Evolutionary conservation across 768 basidiomycete genomes (phyloP), one percentile per base, ranked within the genome.

Genomic region (Rhizopogon sp.): DNA sequence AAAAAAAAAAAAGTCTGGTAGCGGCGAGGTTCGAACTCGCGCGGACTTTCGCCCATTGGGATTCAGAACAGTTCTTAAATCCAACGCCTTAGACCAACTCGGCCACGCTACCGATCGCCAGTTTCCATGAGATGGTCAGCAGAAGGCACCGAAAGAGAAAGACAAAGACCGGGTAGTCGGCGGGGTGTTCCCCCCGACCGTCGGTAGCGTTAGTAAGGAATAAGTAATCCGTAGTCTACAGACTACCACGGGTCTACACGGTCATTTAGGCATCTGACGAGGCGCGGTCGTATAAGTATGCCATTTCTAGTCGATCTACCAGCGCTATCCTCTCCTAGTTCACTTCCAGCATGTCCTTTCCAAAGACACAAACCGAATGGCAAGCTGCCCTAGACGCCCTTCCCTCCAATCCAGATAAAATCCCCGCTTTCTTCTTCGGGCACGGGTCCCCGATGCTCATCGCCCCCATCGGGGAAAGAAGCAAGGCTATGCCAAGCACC

Each of bases 21-120:
- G 82, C 83, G 82, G 87, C 85, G 87, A 88, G 87, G 84, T 86
- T 88, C 87, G 86, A 88, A 89, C 87, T 88, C 87, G 84, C 87
- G 87, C 85, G 86, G 85, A 77, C 78, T 82, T 78, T 39, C 83
- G 78, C 82, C 84, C 85, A 87, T 87, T 86, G 84, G 86, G 85
- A 88, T 79, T 82, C 85, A 85, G 65, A 70, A 63, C 33, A 29
- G 53, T 22, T 60, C 87, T 88, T 89, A 88, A 88, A 87, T 86
- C 87, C 85, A 86, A 88, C 87, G 84, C 87, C 87, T 88, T 88
- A 87, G 85, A 87, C 85, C 87, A 74, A 86, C 87, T 88, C 87
- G 86, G 86, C 84, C 87, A 88, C 83, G 80, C 81, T 83, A 76
- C 77, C 77, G 58, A 73, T 63, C 69, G 56, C 37, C 59, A 58